Conservation (phyloP, 2,329 filamentous ascomycete species). For the Trichoderma lentiforme region DNA sequence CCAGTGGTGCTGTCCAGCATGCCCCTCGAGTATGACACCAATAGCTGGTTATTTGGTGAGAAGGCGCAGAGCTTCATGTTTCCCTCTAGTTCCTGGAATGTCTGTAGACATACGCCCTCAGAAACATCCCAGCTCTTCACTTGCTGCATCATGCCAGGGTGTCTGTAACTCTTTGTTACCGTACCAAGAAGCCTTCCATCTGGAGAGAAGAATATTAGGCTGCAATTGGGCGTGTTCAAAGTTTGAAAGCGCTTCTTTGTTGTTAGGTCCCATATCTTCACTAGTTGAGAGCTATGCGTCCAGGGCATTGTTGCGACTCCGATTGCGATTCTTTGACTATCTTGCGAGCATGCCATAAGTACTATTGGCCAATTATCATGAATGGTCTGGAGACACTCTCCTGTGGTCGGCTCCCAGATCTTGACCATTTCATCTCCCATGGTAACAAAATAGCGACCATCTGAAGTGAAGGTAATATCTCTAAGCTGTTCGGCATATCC, state of each 20-base stretch:
- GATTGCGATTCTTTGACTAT: neutral
- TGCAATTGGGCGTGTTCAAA: neutral
- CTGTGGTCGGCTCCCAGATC: neutral
- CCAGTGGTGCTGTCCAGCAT: no score
- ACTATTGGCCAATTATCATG: neutral
- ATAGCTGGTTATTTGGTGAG: neutral
- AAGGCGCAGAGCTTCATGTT: neutral
- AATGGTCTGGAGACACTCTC: neutral
- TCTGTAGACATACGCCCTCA: neutral
- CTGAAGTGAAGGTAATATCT: neutral
- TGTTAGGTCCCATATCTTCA: neutral
- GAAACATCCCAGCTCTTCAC: neutral
- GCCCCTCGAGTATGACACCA: neutral
- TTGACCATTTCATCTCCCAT: neutral
- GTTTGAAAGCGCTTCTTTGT: neutral
- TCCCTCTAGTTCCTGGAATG: neutral
- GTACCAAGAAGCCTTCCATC: neutral
- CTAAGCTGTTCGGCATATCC: neutral
- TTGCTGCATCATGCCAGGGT: neutral
- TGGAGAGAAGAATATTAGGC: neutral
- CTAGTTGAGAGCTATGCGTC: neutral
- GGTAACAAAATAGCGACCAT: neutral
- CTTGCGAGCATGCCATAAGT: neutral
- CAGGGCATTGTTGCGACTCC: neutral
- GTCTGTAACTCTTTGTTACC: neutral